A percentile compares a stretch with the other conserved stretches of the same genome.
These are phyloP conservation scores for Blastocrithidia nonstop DNA, from an alignment of 208 protist species.

Conservation along the genomic window DNA sequence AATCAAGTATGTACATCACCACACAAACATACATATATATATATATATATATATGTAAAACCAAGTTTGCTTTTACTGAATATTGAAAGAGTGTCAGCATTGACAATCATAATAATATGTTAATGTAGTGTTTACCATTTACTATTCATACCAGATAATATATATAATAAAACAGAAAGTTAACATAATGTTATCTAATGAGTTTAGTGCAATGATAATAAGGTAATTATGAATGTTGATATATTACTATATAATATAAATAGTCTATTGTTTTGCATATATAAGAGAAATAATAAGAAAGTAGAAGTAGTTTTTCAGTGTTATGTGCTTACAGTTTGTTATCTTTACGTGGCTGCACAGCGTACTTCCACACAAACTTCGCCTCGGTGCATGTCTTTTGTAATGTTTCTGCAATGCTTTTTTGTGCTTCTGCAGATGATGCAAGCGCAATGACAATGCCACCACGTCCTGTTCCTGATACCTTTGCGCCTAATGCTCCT, in stretches of 20 bases:
- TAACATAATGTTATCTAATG: neutral
- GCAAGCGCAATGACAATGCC: slow-evolving; percentile 55
- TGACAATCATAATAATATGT: too few relatives aligned
- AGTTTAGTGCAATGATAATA: neutral
- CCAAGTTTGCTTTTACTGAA: too few relatives aligned
- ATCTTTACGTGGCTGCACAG: slow-evolving; percentile 11
- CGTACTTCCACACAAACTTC: slow-evolving; percentile 68
- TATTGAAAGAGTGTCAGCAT: too few relatives aligned
- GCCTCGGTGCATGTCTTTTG: slow-evolving; percentile 20
- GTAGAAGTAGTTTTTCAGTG: too few relatives aligned
- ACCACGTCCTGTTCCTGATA: slow-evolving; percentile 66
- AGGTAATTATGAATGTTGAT: neutral
- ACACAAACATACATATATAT: too few relatives aligned
- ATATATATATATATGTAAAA: too few relatives aligned
- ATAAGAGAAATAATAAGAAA: too few relatives aligned
- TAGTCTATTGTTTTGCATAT: neutral
- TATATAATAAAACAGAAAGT: slow-evolving; percentile 2
- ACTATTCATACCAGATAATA: neutral
- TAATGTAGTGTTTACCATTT: neutral
- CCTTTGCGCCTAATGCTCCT: slow-evolving; percentile 61
- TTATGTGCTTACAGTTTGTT: neutral
- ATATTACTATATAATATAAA: neutral
- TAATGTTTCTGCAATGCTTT: slow-evolving; percentile 54
- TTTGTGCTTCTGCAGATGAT: slow-evolving; percentile 38
- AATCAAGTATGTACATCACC: too few relatives aligned